Conservation (phyloP, 768 basidiomycete species). For the Chalciporus pseudorubinellus region DNA sequence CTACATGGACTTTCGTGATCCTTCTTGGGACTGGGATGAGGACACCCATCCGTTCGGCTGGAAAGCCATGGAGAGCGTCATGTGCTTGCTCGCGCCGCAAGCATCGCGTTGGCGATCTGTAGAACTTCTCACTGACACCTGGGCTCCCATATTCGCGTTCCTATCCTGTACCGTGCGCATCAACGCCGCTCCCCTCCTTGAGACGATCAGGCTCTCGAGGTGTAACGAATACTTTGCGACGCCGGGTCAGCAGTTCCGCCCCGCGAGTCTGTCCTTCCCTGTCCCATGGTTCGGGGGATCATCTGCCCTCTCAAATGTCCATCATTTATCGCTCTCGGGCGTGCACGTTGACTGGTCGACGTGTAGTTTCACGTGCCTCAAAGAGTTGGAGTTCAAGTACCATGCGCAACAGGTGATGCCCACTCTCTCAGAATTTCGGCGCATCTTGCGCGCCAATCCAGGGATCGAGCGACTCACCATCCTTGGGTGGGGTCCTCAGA, state of each 20-base stretch:
- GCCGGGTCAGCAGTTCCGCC: slow-evolving; percentile 44
- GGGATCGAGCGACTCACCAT: slow-evolving; percentile 43
- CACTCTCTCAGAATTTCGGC: slow-evolving; percentile 42
- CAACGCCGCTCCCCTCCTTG: slow-evolving; percentile 36
- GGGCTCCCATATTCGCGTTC: slow-evolving; percentile 56
- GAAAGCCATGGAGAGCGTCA: slow-evolving; percentile 43
- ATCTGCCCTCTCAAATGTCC: slow-evolving; percentile 33
- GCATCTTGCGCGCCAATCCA: slow-evolving; percentile 41
- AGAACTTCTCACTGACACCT: slow-evolving; percentile 57
- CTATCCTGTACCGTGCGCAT: slow-evolving; percentile 39
- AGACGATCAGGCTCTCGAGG: slow-evolving; percentile 44
- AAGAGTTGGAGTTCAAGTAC: slow-evolving; percentile 51
- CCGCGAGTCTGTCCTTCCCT: slow-evolving; percentile 37
- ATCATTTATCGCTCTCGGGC: slow-evolving; percentile 47
- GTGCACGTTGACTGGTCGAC: slow-evolving; percentile 56
- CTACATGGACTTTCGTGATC: slow-evolving; percentile 58
- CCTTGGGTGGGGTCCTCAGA: slow-evolving; percentile 52
- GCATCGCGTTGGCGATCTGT: slow-evolving; percentile 46
- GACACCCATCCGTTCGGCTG: slow-evolving; percentile 43
- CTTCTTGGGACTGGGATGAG: slow-evolving; percentile 51
- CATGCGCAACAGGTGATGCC: slow-evolving; percentile 59
- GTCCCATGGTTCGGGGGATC: slow-evolving; percentile 42
- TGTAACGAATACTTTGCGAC: slow-evolving; percentile 59
- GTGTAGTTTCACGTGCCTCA: slow-evolving; percentile 42
- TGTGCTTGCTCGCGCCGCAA: slow-evolving; percentile 45